These are phyloP conservation scores for Styphnolobium japonicum DNA, from an alignment of 306 rosid genomes.

Conservation along the genomic window DNA sequence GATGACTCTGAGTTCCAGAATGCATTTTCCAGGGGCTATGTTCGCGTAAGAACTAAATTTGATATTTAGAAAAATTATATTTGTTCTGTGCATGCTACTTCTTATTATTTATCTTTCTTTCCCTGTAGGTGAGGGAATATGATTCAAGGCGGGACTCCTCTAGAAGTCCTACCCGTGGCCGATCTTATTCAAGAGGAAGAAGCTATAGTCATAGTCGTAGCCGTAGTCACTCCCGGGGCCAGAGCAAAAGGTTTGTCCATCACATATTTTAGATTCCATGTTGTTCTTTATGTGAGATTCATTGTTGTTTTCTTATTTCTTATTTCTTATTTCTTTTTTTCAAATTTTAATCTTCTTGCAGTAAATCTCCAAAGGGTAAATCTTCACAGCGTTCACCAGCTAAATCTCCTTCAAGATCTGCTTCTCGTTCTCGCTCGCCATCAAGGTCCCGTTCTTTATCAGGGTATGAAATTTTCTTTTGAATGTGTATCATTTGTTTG, in stretches of 20 bases:
- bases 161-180: conserved; percentile 86
- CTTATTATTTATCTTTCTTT: background rate
- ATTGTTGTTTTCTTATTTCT: too few relatives aligned
- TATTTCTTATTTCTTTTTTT: too few relatives aligned
- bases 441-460: conserved; percentile 70
- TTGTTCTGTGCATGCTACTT: background rate
- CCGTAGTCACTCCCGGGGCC: conserved; percentile 62
- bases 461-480: conserved; percentile 67
- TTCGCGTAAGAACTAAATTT: conserved; percentile 59
- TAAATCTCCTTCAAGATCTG: conserved; percentile 66
- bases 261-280: background rate
- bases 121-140: conserved; percentile 83
- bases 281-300: background rate
- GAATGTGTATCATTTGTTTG: background rate
- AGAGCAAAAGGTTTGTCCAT: conserved; percentile 60
- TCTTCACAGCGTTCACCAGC: conserved; percentile 80
- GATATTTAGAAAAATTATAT: background rate
- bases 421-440: conserved; percentile 58
- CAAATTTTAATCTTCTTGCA: conserved; percentile 38
- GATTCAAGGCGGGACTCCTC: conserved; percentile 85
- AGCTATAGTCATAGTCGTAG: conserved; percentile 92
- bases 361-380: conserved; percentile 93
- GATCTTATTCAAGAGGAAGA: conserved; percentile 79
- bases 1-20: conserved; percentile 97
- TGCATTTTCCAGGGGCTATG: conserved; percentile 81